Percentiles rank a stretch among this genome's conserved stretches.
phyloP scores from a whole-genome alignment of 176 grass and related monocot genomes.

The Secale cereale region DNA sequence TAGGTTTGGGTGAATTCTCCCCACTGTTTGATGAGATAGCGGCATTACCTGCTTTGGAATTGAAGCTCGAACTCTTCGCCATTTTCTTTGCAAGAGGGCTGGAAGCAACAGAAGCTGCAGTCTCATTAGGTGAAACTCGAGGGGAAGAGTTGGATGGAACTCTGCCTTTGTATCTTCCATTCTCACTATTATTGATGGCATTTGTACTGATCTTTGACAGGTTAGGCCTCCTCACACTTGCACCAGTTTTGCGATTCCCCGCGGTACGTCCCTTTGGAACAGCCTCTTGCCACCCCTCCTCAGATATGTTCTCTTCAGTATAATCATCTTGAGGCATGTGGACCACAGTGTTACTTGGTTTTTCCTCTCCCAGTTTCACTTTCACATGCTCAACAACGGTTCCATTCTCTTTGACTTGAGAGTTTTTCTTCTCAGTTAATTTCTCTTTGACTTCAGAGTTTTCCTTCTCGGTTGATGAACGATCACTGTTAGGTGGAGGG shows the following conservation, averaged over 20 bases:
- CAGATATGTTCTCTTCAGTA: slow-evolving; percentile 55
- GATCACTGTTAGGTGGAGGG: slow-evolving; percentile 44
- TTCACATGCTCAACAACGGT: slow-evolving; percentile 43
- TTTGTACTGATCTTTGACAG: slow-evolving; percentile 81
- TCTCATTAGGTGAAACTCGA: slow-evolving; percentile 55
- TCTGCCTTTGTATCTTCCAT: slow-evolving; percentile 64
- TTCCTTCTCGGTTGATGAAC: slow-evolving; percentile 36
- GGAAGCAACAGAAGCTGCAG: slow-evolving; percentile 28
- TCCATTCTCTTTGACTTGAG: slow-evolving; percentile 66
- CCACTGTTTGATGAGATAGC: slow-evolving; percentile 34
- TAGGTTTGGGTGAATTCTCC: slow-evolving; percentile 64
- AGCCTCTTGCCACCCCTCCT: slow-evolving; percentile 97
- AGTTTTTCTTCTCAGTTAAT: slow-evolving; percentile 42
- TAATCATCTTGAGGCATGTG: slow-evolving; percentile 53
- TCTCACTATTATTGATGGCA: slow-evolving; percentile 57
- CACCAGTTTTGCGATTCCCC: slow-evolving; percentile 56
- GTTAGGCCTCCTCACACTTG: slow-evolving; percentile 61
- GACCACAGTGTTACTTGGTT: slow-evolving; percentile 35
- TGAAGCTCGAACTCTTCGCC: slow-evolving; percentile 73
- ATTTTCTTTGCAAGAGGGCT: slow-evolving; percentile 77
- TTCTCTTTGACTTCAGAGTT: slow-evolving; percentile 64
- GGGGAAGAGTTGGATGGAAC: slow-evolving; percentile 50
- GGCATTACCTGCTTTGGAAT: slow-evolving; percentile 44
- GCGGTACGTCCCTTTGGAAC: slow-evolving; percentile 69
- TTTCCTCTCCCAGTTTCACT: slow-evolving; percentile 64